phyloP scores from a whole-genome alignment of 2,329 filamentous ascomycete species.

The Cladorrhinum sp. region DNA sequence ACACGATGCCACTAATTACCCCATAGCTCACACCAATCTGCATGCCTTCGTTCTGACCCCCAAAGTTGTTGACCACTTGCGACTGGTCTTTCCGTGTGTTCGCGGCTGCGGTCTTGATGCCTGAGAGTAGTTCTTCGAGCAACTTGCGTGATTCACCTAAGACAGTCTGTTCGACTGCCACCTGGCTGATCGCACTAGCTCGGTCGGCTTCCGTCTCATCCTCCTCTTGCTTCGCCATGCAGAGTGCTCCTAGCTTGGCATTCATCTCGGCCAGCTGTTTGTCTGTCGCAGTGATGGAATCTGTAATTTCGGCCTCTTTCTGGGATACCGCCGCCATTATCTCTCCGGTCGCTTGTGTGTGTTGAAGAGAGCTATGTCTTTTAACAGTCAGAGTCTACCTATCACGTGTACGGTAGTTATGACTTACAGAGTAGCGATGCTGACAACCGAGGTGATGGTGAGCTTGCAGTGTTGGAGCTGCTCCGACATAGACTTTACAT shows the following conservation, averaged over 20 bases:
- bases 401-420: constrained; percentile 11
- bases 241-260: constrained; percentile 18
- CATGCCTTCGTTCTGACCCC: no score
- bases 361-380: constrained; percentile 33
- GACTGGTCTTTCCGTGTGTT: constrained; percentile 13
- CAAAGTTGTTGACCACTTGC: no score
- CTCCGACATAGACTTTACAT: constrained; percentile 35
- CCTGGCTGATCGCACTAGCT: constrained; percentile 14
- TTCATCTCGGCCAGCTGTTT: constrained; percentile 14
- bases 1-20: no score
- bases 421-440: constrained; percentile 34
- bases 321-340: constrained; percentile 31
- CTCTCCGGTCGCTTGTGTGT: constrained; percentile 32
- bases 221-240: constrained; percentile 11
- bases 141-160: constrained; percentile 18
- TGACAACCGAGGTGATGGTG: constrained; percentile 31
- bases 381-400: constrained; percentile 22
- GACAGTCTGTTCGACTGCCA: constrained; percentile 15
- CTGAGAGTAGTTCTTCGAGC: constrained; percentile 17
- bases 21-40: no score
- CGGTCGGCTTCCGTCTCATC: constrained; percentile 20
- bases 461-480: constrained; percentile 35
- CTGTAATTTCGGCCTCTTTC: constrained; percentile 29
- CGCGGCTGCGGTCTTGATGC: constrained; percentile 18
- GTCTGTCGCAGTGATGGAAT: constrained; percentile 22